These are phyloP conservation scores for Kalmusia sp. DNA, from an alignment of 2,329 filamentous ascomycete species.

Conservation along the genomic window DNA sequence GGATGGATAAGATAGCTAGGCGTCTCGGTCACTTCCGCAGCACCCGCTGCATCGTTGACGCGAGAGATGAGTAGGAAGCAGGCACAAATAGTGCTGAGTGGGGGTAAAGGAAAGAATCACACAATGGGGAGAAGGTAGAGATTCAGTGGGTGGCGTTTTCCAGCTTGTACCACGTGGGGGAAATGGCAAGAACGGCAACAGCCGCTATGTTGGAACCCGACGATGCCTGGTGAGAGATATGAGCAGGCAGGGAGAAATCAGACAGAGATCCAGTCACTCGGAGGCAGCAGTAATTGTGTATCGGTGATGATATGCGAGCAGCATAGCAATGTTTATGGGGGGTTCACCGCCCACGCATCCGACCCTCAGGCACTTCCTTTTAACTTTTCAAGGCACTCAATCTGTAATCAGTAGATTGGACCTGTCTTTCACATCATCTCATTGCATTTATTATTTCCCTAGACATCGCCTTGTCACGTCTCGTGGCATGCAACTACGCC, in stretches of 20 bases:
- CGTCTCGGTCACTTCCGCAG: conserved; percentile 33
- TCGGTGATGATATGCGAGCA: not conserved
- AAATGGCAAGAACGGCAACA: conserved; percentile 38
- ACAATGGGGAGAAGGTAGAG: conserved; percentile 27
- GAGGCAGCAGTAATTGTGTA: too few relatives aligned
- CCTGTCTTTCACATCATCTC: not conserved
- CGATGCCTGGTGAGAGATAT: conserved; percentile 55
- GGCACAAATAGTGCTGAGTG: conserved; percentile 19
- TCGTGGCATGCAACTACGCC: conserved; percentile 49
- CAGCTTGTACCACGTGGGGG: conserved; percentile 39
- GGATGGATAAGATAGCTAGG: conserved; percentile 32
- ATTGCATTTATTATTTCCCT: conserved; percentile 22
- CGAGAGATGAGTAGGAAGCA: conserved; percentile 15
- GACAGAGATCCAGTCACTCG: conserved; percentile 61
- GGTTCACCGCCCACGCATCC: too few relatives aligned
- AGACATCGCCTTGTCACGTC: conserved; percentile 46
- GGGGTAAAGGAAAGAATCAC: conserved; percentile 34
- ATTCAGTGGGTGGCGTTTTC: conserved; percentile 36
- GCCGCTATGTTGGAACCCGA: conserved; percentile 64
- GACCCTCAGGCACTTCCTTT: too few relatives aligned
- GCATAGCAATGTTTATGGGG: too few relatives aligned
- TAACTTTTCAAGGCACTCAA: not conserved
- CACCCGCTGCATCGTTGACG: conserved; percentile 27
- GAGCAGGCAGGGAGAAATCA: conserved; percentile 74
- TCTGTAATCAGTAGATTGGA: not conserved